Base-by-base conservation (phyloP, 2,329 filamentous ascomycete species). In the Alternaria atra region DNA sequence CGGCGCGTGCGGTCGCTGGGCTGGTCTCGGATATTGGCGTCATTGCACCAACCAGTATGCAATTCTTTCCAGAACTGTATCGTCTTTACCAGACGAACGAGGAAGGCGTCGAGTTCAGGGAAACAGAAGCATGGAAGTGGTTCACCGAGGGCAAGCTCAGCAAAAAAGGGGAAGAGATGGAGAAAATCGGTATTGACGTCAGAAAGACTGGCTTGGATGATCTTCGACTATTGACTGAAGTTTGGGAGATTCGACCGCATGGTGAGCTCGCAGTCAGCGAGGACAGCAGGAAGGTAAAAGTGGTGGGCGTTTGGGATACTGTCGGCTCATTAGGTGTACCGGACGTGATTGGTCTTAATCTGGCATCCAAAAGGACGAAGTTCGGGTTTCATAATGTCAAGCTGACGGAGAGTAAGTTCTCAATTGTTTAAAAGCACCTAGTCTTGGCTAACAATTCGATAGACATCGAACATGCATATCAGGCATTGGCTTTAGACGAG, bases 401-500 rank as follows among this genome's bases (percentile, higher is more conserved):
- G 50, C 51, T 77, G 8, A 76, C 74, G 17, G 65, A 71, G 46
- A 62, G 73, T 80, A 46, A 72, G 78, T 63, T 12, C 48, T 5
- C 2, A 23, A 1, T 46, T 35, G n/a, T 40, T 5, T 12, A 44
- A 20, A 55, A 61, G 10, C 43, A 42, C 5, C 37, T 56, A n/a
- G 8, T 17, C 1, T 10, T 29, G 10, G 71, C 78, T 67, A 79
- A 82, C 1, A 66, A 70, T 6, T 1, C 1, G 8, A 27, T 32
- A 78, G 78, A 75, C 10, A 80, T 86, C 13, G 78, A 84, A 27
- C 82, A 86, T 64, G 85, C 84, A 6, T 87, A 83, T 65, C 85
- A 87, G 43, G 85, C 84, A 2, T 67, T 87, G 1, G 85, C 84
- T 4, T 71, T 87, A 0, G 84, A 87, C 39, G 85, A 87, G 65